A percentile compares a stretch with the other conserved stretches of the same genome.
These are phyloP conservation scores for Pseudocercospora ulei DNA, from an alignment of 2,329 filamentous ascomycete species.

Conservation along the genomic window DNA sequence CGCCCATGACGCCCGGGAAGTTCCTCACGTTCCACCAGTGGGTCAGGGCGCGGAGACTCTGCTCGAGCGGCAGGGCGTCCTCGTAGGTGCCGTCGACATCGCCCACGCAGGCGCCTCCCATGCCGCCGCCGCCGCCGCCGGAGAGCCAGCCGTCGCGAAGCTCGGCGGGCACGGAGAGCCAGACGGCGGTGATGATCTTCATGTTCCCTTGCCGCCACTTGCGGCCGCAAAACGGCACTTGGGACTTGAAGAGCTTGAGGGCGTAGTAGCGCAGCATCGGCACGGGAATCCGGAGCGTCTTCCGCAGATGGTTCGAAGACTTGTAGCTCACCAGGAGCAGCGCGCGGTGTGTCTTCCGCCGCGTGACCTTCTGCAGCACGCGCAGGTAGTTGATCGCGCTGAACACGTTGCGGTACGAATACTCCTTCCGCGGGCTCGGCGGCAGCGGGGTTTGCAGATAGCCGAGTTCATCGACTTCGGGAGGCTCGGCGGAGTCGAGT, in stretches of 20 bases:
- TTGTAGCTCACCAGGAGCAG: constrained; percentile 92
- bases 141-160: constrained; percentile 90
- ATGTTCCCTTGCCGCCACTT: constrained; percentile 99
- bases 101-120: constrained; percentile 33
- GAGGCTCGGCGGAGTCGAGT: constrained; percentile 34
- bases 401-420: constrained; percentile 91
- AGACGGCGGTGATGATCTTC: constrained; percentile 95
- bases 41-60: constrained; percentile 76
- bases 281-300: constrained; percentile 83
- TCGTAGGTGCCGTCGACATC: constrained; percentile 92
- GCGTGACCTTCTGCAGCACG: constrained; percentile 94
- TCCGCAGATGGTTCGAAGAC: constrained; percentile 81
- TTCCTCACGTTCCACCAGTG: constrained; percentile 86
- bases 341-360: constrained; percentile 88
- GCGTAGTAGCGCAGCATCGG: constrained; percentile 82
- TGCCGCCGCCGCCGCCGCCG: constrained; percentile 49
- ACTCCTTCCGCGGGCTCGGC: constrained; percentile 69
- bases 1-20: constrained; percentile 68
- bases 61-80: constrained; percentile 81
- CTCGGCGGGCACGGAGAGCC: constrained; percentile 85
- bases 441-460: constrained; percentile 65
- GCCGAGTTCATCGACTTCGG: constrained; percentile 75
- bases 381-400: constrained; percentile 89
- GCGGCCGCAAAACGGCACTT: constrained; percentile 93
- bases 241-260: constrained; percentile 95